Conservation (phyloP, 257 asterid species). For the Solanum boliviense region DNA sequence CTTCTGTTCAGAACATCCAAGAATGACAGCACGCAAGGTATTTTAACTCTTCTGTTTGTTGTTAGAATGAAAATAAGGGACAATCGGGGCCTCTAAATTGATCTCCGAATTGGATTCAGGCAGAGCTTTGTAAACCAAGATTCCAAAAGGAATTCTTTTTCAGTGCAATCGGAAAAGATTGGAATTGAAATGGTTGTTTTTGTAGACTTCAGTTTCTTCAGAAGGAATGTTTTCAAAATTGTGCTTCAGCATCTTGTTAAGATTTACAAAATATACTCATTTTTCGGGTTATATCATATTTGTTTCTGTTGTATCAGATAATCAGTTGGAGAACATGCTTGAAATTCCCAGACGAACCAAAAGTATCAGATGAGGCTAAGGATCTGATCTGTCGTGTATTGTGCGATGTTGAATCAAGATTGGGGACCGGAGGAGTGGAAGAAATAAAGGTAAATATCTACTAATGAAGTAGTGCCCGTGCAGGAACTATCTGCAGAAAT, state of each 20-base stretch:
- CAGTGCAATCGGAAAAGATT: background rate
- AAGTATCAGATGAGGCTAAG: slow-evolving; percentile 77
- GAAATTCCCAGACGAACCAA: slow-evolving; percentile 89
- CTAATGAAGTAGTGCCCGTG: background rate
- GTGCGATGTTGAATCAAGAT: slow-evolving; percentile 84
- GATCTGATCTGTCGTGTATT: slow-evolving; percentile 76
- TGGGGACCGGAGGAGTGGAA: slow-evolving; percentile 93
- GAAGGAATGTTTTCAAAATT: background rate
- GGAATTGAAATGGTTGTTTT: background rate
- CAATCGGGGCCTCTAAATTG: background rate
- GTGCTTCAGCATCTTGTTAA: background rate
- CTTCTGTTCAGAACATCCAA: slow-evolving; percentile 94
- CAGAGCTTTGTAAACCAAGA: background rate
- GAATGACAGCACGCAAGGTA: slow-evolving; percentile 99
- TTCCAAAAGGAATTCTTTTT: background rate
- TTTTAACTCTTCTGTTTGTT: background rate
- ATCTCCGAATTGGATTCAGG: background rate
- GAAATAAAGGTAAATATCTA: slow-evolving; percentile 64
- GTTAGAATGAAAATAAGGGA: background rate
- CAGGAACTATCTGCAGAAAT: background rate
- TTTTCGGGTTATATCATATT: background rate
- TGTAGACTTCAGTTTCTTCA: background rate
- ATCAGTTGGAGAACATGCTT: slow-evolving; percentile 88
- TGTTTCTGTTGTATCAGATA: slow-evolving; percentile 37
- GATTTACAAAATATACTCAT: background rate